Evolutionary conservation across 208 protist genomes (phyloP).

Genomic region (Kentomonas sorsogonicus): DNA sequence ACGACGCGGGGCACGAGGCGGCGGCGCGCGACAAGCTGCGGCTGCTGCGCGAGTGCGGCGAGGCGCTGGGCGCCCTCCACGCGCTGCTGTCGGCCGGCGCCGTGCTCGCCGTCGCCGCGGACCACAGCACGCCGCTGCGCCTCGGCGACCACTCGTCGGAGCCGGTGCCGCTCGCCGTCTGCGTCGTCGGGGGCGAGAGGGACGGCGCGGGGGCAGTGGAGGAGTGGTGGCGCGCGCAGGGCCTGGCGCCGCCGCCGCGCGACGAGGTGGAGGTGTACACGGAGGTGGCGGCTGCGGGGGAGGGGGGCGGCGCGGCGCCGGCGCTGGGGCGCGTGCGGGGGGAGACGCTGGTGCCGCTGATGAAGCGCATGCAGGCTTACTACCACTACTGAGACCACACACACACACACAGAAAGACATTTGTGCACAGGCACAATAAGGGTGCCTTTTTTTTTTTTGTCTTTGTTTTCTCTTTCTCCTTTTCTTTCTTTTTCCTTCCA

Average conservation of each 20-base stretch:
- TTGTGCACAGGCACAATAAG: background rate
- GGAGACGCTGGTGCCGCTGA: constrained; percentile 31
- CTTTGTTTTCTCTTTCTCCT: constrained; percentile 1
- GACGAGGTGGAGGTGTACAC: constrained; percentile 50
- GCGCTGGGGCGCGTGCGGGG: constrained; percentile 52
- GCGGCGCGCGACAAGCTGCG: constrained; percentile 33
- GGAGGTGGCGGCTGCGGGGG: constrained; percentile 26
- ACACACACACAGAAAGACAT: constrained; percentile 5
- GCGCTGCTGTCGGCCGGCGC: constrained; percentile 35
- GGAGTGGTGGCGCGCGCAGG: constrained; percentile 26
- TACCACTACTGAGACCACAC: constrained; percentile 38
- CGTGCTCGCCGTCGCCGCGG: constrained; percentile 50
- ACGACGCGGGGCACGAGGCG: constrained; percentile 60
- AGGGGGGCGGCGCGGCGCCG: constrained; percentile 1
- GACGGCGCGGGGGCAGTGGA: no score
- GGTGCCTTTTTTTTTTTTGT: constrained; percentile 13
- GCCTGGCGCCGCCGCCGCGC: background rate
- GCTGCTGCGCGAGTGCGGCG: constrained; percentile 40
- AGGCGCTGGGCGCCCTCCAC: constrained; percentile 45
- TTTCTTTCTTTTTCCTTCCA: constrained; percentile 12
- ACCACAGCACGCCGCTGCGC: constrained; percentile 56
- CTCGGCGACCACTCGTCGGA: constrained; percentile 69
- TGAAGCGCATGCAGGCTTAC: constrained; percentile 49
- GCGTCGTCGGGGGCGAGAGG: background rate
- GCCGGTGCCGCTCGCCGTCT: constrained; percentile 54